Conservation (phyloP, 306 rosid genomes). For the Casuarina cunninghamiana region DNA sequence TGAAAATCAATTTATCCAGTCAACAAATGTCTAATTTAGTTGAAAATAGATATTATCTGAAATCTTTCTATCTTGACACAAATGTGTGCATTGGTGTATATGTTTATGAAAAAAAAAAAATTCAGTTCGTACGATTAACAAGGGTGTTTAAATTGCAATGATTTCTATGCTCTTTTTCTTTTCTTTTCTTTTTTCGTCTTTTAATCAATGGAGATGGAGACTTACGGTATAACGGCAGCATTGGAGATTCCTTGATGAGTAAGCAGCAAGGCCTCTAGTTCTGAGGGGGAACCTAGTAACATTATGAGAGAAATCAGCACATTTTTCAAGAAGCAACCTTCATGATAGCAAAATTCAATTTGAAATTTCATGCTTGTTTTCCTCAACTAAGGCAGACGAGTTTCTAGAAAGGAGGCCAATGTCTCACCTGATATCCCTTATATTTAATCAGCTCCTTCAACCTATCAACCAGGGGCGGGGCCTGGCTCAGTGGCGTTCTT, state of each 20-base stretch:
- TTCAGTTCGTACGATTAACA: too few relatives aligned
- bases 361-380: not conserved
- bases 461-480: conserved; percentile 77
- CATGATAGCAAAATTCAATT: not conserved
- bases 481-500: conserved; percentile 53
- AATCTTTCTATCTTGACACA: too few relatives aligned
- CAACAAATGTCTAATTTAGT: too few relatives aligned
- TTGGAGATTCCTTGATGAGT: conserved; percentile 72
- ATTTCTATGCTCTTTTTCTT: too few relatives aligned
- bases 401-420: not conserved
- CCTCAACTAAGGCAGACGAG: not conserved
- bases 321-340: not conserved
- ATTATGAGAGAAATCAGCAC: conserved; percentile 9
- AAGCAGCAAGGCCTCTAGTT: conserved; percentile 82
- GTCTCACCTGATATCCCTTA: conserved; percentile 86
- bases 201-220: not conserved
- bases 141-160: too few relatives aligned
- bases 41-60: too few relatives aligned
- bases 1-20: too few relatives aligned
- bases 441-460: conserved; percentile 91
- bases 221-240: conserved; percentile 97
- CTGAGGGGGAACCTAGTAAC: conserved; percentile 85
- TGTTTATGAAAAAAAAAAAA: too few relatives aligned
- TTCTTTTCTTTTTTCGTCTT: not conserved
- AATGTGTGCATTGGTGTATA: too few relatives aligned